phyloP scores from a whole-genome alignment of 1,284 basidiomycete species.

The Leccinum solheimii region DNA sequence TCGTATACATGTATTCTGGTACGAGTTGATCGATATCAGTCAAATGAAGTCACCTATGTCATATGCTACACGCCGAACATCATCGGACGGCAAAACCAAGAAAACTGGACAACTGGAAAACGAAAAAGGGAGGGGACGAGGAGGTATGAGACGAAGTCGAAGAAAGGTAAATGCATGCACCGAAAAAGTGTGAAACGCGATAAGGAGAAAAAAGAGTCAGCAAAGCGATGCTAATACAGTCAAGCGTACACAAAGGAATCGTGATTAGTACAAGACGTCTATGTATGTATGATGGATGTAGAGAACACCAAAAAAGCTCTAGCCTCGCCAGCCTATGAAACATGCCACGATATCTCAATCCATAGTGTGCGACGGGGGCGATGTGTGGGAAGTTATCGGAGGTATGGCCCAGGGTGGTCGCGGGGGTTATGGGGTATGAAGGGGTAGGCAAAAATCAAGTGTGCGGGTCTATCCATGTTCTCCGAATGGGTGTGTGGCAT shows the following conservation, averaged over 20 bases:
- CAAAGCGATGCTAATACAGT: not conserved
- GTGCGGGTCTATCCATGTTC: not conserved
- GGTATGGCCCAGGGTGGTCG: not conserved
- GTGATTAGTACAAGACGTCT: not conserved
- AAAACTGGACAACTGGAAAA: not conserved
- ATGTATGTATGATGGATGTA: not conserved
- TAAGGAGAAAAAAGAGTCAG: not conserved
- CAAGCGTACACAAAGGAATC: not conserved
- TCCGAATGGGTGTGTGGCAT: not conserved
- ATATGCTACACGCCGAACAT: not conserved
- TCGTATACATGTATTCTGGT: not conserved
- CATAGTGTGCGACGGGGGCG: not conserved
- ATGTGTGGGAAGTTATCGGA: not conserved
- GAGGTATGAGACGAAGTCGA: not conserved
- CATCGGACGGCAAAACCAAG: not conserved
- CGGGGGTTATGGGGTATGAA: not conserved
- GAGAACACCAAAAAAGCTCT: not conserved
- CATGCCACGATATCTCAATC: not conserved
- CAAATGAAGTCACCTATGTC: not conserved
- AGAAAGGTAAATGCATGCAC: not conserved
- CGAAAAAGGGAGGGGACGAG: not conserved
- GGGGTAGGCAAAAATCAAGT: constrained; percentile 1
- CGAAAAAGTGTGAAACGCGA: not conserved
- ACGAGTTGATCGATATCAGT: not conserved
- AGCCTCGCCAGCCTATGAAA: not conserved